Evolutionary conservation across 225 moss, liverwort and hornwort species (phyloP), one percentile per base, ranked within the genome.

Genomic region (Bryoerythrophyllum caledonicum): DNA sequence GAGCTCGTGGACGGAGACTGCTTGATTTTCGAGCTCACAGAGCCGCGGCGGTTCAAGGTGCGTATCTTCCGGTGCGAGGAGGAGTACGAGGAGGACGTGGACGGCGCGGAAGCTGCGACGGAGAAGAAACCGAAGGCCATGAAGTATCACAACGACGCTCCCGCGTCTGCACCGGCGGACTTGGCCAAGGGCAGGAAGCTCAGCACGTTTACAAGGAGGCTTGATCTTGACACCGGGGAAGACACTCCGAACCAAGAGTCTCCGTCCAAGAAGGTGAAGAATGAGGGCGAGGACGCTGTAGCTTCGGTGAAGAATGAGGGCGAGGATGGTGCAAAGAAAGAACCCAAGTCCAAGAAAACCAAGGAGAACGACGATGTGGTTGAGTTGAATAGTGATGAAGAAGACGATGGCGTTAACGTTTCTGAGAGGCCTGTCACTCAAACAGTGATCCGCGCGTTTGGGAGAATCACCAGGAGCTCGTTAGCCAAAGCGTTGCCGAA

Each of bases 1-100:
- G 84, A 82, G 5, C 78, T 87, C 41, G 81, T 79, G 25, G 87
- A 87, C 21, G 87, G 87, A 21, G 87, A 87, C 74, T 84, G 77
- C 62, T 56, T 44, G 23, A 84, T 87, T 40, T 87, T 87, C 43
- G 87, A 87, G 77, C 87, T 87, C n/a, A 64, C 80, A 37, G 59
- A 76, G 51, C 48, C 80, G 23, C 53, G 16, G 28, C 67, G 80
- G 32, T 84, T 87, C 43, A 82, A 80, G 77, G 87, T 87, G 48
- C n/a, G 80, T 14, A 78, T 80, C 26, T 79, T 87, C 56, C 84
- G 87, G 53, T 84, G 81, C 75, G 84, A 77, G 23, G 84, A 82
- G 71, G 67, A 87, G 14, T 40, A 51, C 5, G 84, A 76, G 35
- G 81, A 59, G 73, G 76, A 15, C 51, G 10, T 14, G 59, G 67